Conservation (phyloP, 176 grass and related monocot species). For the Eremochloa ophiuroides region DNA sequence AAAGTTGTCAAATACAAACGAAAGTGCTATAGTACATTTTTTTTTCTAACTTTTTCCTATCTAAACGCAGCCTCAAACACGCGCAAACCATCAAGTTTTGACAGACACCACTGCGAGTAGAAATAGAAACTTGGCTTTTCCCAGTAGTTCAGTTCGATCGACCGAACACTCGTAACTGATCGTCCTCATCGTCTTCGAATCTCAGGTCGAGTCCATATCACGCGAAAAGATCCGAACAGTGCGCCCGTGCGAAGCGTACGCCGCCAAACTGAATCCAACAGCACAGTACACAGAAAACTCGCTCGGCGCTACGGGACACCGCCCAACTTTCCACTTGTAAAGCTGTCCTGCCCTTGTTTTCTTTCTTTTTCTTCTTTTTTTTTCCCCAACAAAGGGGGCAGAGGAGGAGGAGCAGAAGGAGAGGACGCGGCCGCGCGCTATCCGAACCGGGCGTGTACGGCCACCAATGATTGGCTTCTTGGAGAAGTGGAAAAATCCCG, state of each 20-base stretch:
- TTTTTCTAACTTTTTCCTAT: no score
- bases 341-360: neutral
- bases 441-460: neutral
- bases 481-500: neutral
- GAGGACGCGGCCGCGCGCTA: neutral
- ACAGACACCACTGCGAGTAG: no score
- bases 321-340: neutral
- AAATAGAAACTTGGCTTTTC: no score
- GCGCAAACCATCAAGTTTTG: no score
- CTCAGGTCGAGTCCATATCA: neutral
- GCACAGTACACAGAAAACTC: neutral
- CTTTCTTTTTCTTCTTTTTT: no score
- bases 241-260: neutral
- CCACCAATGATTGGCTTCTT: neutral
- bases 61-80: no score
- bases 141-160: no score
- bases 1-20: no score
- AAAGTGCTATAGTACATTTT: no score
- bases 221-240: neutral
- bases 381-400: no score
- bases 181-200: neutral
- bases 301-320: neutral
- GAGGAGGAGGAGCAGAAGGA: neutral
- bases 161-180: no score
- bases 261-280: conserved; percentile 13